Conservation (phyloP, 2,329 filamentous ascomycete species). For the Aspergillus alliaceus region DNA sequence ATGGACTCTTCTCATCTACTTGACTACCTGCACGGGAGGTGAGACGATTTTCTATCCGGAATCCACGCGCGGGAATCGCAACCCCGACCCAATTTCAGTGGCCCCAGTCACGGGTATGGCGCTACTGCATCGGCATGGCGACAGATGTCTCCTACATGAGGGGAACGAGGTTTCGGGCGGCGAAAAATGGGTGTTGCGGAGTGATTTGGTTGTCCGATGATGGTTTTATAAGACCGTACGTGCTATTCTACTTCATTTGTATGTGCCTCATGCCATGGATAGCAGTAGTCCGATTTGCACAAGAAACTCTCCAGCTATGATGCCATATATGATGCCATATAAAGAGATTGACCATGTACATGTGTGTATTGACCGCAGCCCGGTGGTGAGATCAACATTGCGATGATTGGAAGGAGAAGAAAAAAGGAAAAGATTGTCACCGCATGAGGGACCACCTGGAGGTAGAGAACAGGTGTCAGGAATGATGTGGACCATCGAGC, state of each 20-base stretch:
- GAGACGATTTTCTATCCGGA: constrained; percentile 91
- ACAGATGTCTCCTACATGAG: constrained; percentile 87
- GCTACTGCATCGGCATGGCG: constrained; percentile 82
- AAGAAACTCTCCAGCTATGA: background rate
- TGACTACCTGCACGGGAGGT: constrained; percentile 80
- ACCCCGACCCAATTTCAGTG: constrained; percentile 67
- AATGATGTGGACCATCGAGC: background rate
- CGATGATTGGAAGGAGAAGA: background rate
- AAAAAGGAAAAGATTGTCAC: background rate
- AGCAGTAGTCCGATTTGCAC: constrained; percentile 2
- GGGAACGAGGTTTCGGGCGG: constrained; percentile 74
- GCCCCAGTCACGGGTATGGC: constrained; percentile 80
- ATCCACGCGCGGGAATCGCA: constrained; percentile 43
- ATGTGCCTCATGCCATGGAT: background rate
- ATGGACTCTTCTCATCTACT: constrained; percentile 87
- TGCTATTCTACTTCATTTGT: no score
- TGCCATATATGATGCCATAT: background rate
- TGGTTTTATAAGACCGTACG: no score
- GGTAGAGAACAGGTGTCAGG: no score
- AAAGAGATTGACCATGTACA: background rate
- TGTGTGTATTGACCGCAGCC: background rate
- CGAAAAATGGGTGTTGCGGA: constrained; percentile 89
- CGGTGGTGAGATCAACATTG: background rate
- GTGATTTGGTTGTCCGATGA: constrained; percentile 61
- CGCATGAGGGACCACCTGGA: no score